phyloP scores from a whole-genome alignment of 1,139 yeast genomes.

The Cylindricascospora bacillispora region DNA sequence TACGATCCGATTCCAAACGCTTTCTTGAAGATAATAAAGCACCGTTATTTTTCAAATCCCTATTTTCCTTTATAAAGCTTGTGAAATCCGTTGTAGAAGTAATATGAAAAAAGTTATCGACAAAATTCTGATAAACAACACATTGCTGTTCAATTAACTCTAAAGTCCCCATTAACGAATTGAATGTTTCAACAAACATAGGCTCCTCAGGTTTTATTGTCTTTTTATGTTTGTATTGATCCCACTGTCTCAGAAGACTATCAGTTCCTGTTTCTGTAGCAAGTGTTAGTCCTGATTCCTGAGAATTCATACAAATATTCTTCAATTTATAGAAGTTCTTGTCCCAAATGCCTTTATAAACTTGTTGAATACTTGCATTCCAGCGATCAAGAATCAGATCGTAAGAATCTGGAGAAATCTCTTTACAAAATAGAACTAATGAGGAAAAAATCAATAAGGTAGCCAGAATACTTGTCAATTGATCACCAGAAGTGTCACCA shows the following conservation, averaged over 20 bases:
- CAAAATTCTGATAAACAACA: conserved; percentile 51
- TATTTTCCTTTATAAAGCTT: conserved; percentile 32
- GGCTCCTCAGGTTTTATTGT: conserved; percentile 8
- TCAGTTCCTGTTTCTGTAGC: background rate
- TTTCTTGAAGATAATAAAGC: conserved; percentile 19
- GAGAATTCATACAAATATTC: background rate
- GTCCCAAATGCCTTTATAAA: conserved; percentile 14
- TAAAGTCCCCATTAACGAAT: conserved; percentile 17
- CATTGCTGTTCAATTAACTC: conserved; percentile 31
- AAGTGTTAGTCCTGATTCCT: background rate
- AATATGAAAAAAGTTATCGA: conserved; percentile 54
- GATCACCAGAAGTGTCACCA: conserved; percentile 21
- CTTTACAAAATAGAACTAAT: conserved; percentile 52
- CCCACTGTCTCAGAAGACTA: conserved; percentile 13
- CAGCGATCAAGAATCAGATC: conserved; percentile 28
- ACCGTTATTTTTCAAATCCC: conserved; percentile 30
- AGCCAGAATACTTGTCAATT: conserved; percentile 28
- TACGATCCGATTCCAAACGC: conserved; percentile 40
- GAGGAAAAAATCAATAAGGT: conserved; percentile 46
- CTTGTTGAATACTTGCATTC: conserved; percentile 13
- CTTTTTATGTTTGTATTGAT: conserved; percentile 9
- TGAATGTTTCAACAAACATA: conserved; percentile 6
- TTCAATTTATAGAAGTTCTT: conserved; percentile 9
- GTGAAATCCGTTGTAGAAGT: conserved; percentile 36
- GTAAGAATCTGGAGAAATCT: conserved; percentile 35